Percentiles rank a stretch among this genome's conserved stretches.
Conservation (phyloP, 108 stramenopile genomes). For the Schizochytrium sp. region DNA sequence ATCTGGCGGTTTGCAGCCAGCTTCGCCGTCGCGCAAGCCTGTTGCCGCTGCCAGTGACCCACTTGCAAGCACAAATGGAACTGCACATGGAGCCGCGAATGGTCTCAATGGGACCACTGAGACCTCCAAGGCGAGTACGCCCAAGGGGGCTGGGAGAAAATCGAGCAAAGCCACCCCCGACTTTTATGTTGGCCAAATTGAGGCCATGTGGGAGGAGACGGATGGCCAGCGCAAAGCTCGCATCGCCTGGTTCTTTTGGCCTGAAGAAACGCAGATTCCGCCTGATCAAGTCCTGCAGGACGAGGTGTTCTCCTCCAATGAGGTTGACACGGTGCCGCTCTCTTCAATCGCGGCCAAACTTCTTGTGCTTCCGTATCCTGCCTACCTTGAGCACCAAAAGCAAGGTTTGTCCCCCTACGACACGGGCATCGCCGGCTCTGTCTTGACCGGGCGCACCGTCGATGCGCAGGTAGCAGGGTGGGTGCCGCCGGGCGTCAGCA, state of each 20-base stretch:
- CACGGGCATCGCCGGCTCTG: background rate
- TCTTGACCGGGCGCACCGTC: background rate
- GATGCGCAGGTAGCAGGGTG: background rate
- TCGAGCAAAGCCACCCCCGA: background rate
- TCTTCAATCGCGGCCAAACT: background rate
- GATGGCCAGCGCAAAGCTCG: background rate
- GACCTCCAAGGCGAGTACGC: background rate
- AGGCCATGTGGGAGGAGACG: conserved; percentile 5
- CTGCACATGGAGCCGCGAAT: too few relatives aligned
- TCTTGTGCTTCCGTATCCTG: background rate
- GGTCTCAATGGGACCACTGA: background rate
- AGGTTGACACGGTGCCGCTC: background rate
- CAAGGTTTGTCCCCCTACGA: background rate
- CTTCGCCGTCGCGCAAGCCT: background rate
- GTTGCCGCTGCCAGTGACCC: background rate
- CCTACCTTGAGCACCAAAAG: background rate
- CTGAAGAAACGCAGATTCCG: background rate
- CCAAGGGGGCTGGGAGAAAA: background rate
- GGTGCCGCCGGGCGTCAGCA: background rate
- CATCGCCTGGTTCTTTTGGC: conserved; percentile 16
- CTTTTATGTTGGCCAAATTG: background rate
- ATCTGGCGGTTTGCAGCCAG: background rate
- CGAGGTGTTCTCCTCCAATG: background rate
- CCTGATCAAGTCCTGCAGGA: background rate
- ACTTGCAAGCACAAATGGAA: too few relatives aligned